Evolutionary conservation across 768 basidiomycete genomes (phyloP).

Genomic region (Tubosaeta brunneosetosa): DNA sequence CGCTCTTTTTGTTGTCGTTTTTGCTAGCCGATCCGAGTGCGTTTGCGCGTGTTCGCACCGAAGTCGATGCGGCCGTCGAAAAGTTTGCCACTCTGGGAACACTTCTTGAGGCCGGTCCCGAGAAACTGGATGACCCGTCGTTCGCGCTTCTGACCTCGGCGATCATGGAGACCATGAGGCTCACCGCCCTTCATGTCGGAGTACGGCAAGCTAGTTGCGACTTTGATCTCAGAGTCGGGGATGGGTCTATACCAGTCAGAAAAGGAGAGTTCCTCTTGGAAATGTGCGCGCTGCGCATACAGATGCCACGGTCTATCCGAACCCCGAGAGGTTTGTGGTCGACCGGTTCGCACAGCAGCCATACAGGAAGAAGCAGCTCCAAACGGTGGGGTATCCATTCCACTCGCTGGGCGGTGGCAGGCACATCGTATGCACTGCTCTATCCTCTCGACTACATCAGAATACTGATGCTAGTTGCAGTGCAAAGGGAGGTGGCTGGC

Average conservation of each 20-base stretch:
- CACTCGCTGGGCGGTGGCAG: conserved; percentile 15
- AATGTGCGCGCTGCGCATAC: conserved; percentile 18
- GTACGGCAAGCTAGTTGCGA: conserved; percentile 16
- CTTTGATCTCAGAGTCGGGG: conserved; percentile 11
- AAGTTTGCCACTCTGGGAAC: conserved; percentile 9
- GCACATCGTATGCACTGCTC: conserved; percentile 12
- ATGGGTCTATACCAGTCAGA: conserved; percentile 11
- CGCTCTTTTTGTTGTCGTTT: conserved; percentile 16
- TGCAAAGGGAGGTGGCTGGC: conserved; percentile 26
- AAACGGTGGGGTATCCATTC: conserved; percentile 11
- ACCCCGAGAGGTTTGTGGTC: conserved; percentile 12
- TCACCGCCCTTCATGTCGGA: conserved; percentile 15
- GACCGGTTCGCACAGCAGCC: conserved; percentile 18
- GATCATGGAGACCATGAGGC: conserved; percentile 25
- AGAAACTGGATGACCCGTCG: conserved; percentile 13
- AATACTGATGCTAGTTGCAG: background rate
- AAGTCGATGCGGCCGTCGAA: conserved; percentile 35
- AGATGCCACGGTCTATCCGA: conserved; percentile 10
- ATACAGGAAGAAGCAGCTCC: conserved; percentile 11
- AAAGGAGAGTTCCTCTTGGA: conserved; percentile 17
- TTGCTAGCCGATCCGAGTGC: conserved; percentile 42
- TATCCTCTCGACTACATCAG: background rate
- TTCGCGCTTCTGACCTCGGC: conserved; percentile 23
- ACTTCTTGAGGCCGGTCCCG: conserved; percentile 10
- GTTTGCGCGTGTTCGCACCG: conserved; percentile 41